Base-by-base conservation (phyloP, 164 flowering plant genomes). In the Vitis labrusca region DNA sequence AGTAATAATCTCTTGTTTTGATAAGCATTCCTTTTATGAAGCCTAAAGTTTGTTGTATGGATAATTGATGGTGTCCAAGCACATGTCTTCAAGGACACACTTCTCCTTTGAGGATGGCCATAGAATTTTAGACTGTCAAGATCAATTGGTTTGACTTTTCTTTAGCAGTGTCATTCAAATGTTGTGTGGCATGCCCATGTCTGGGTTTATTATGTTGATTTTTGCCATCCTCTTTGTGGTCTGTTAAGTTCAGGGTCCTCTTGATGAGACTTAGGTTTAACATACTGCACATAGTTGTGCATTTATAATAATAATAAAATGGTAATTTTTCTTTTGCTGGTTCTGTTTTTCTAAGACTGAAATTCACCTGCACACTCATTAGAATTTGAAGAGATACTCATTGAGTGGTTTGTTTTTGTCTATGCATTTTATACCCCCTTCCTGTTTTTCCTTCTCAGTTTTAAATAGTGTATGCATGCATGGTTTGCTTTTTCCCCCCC, bases 181-280 rank as follows among this genome's bases (percentile, higher is more conserved):
- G 44, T 37, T 0, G 44, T 37, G 7, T 3, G 44, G 44, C 44
- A 37, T 37, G 5, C 44, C 44, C 44, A 37, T 37, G 44, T 37
- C 44, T 37, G 7, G 44, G 44, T 37, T 6, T 32, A 32, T 4
- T 37, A 23, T 30, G 8, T 29, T 61, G 13, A 7, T 61, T 29
- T 29, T 63, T 37, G 15, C 59, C 17, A 49, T 68, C 71, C 60
- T 27, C 30, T 51, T 59, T 27, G 47, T 59, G 16, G 44, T 37
- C 9, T 66, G 8, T 17, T 17, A 12, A 11, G 19, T 37, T 66
- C 14, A 14, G 56, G 16, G 44, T 37, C 44, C 44, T 37, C 44
- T 37, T 5, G 44, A 3, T 37, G 44, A 37, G 0, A 37, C 44
- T 37, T 37, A 37, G 44, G 44, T 37, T 5, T 37, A 37, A 37